A percentile compares a stretch with the other conserved stretches of the same genome.
These are phyloP conservation scores for Chrysochromulina parva DNA, from an alignment of 78 protist species.

Conservation along the genomic window DNA sequence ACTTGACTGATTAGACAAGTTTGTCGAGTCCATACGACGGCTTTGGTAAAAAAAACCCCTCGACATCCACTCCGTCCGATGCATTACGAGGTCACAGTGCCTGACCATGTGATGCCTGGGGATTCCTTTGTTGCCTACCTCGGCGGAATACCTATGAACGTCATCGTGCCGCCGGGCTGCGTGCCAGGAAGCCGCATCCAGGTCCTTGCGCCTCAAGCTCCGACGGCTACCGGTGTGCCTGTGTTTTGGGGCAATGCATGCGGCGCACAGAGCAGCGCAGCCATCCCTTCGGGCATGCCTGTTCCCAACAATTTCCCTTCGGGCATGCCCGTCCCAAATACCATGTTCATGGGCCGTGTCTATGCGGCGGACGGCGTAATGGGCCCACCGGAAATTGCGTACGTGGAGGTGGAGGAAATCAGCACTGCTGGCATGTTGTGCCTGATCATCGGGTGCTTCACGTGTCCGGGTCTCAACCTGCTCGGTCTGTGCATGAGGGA, in stretches of 20 bases:
- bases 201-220: background rate
- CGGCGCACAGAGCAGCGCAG: background rate
- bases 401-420: constrained; percentile 13
- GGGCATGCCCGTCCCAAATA: no score
- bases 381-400: background rate
- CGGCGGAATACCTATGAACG: background rate
- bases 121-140: background rate
- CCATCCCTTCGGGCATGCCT: background rate
- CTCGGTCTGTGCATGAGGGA: constrained; percentile 9
- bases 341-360: no score
- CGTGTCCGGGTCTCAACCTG: background rate
- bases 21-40: no score
- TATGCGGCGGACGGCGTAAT: no score
- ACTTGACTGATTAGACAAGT: no score
- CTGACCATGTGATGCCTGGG: background rate
- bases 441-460: constrained; percentile 3
- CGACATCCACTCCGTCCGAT: background rate
- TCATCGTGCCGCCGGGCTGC: background rate
- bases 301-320: no score
- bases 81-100: background rate
- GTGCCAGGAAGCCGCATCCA: background rate
- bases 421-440: background rate
- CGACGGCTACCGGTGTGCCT: background rate
- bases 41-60: no score
- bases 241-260: no score